Percentiles rank a stretch among this genome's conserved stretches.
Conservation (phyloP, 2,329 filamentous ascomycete species). For the Aspergillus pseudonomiae region DNA sequence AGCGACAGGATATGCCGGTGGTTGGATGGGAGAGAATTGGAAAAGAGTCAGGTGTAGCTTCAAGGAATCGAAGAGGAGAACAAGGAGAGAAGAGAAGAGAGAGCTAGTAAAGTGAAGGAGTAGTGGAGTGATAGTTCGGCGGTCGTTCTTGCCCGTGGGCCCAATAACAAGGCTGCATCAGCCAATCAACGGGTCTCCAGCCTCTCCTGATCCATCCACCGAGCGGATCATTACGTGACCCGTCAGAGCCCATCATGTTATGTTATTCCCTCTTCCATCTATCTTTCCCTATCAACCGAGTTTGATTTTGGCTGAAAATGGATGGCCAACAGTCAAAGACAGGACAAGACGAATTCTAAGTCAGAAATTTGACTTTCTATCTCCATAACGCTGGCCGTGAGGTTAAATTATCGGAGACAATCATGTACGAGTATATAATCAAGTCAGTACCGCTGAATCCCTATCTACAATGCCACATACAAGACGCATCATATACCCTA, state of each 20-base stretch:
- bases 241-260: neutral
- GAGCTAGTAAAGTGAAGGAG: neutral
- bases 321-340: neutral
- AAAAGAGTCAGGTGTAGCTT: neutral
- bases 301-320: neutral
- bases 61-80: slow-evolving; percentile 5
- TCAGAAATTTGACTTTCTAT: neutral
- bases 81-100: slow-evolving; percentile 4
- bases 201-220: slow-evolving; percentile 1
- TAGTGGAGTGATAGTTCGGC: slow-evolving; percentile 6
- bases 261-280: neutral
- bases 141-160: slow-evolving; percentile 15
- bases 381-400: neutral
- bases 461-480: neutral
- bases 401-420: neutral
- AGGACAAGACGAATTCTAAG: neutral
- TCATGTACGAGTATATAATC: too few relatives aligned
- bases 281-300: neutral
- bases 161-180: slow-evolving; percentile 10
- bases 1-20: neutral
- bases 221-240: slow-evolving; percentile 1
- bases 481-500: neutral
- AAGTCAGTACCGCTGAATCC: neutral
- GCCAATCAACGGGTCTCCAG: slow-evolving; percentile 13
- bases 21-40: neutral